Percentiles rank a stretch among this genome's conserved stretches.
Evolutionary conservation across 331 rosid genomes (phyloP).

Genomic region (Saraca asoca): DNA sequence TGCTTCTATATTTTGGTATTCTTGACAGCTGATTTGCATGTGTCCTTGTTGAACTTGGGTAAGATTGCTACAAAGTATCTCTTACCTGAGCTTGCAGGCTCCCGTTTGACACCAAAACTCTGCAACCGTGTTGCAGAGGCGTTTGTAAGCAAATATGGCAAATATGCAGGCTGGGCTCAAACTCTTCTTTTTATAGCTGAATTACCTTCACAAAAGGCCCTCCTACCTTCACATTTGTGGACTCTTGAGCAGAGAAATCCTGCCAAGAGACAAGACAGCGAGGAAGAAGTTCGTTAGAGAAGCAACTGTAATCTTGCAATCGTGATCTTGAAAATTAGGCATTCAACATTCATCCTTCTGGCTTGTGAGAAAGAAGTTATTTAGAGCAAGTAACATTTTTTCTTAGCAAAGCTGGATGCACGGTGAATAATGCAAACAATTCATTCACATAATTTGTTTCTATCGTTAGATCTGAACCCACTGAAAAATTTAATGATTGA

Average conservation of each 20-base stretch:
- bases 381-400: conserved; percentile 4
- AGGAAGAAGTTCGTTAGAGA: conserved; percentile 32
- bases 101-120: conserved; percentile 74
- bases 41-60: conserved; percentile 38
- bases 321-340: conserved; percentile 12
- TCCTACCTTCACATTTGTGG: conserved; percentile 57
- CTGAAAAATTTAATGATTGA: too few species aligned
- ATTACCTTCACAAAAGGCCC: conserved; percentile 77
- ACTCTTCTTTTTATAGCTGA: conserved; percentile 87
- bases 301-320: conserved; percentile 19
- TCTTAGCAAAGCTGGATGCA: too few species aligned
- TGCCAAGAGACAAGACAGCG: conserved; percentile 41
- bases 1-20: not conserved
- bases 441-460: too few species aligned
- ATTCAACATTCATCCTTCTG: conserved; percentile 11
- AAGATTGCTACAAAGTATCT: conserved; percentile 91
- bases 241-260: conserved; percentile 43
- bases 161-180: conserved; percentile 99
- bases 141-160: conserved; percentile 78
- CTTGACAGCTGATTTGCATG: conserved; percentile 26
- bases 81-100: conserved; percentile 93
- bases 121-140: conserved; percentile 82
- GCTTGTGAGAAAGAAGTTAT: conserved; percentile 12
- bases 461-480: too few species aligned
- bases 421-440: too few species aligned